These are phyloP conservation scores for Solanum hybrid DNA, from an alignment of 305 asterid genomes.

Conservation along the genomic window DNA sequence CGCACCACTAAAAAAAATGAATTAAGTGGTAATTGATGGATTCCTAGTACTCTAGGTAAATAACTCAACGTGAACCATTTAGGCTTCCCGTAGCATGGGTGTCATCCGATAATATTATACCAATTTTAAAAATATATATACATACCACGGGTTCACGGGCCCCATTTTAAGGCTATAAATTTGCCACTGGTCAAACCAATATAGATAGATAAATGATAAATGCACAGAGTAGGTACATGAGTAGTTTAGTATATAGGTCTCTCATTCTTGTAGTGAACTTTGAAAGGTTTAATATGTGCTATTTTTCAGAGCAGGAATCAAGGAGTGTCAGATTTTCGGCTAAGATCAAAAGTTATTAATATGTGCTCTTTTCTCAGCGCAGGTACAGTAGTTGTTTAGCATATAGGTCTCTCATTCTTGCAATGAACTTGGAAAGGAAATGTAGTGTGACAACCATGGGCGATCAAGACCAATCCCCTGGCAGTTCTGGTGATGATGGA, in stretches of 20 bases:
- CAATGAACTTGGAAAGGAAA: background rate
- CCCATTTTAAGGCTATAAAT: background rate
- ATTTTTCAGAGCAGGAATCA: background rate
- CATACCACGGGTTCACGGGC: background rate
- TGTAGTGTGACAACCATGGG: background rate
- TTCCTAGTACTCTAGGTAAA: background rate
- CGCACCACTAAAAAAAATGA: background rate
- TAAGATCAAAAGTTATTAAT: too few relatives aligned
- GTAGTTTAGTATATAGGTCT: background rate
- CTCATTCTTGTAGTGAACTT: background rate
- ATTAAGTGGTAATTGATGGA: background rate
- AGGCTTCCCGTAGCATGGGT: background rate
- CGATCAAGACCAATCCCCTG: background rate
- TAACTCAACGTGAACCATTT: background rate
- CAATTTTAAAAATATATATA: too few relatives aligned
- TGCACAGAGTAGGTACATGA: background rate
- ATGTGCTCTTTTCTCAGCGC: background rate
- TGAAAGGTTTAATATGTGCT: background rate
- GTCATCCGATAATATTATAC: background rate
- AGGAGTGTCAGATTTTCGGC: background rate
- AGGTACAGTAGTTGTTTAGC: background rate
- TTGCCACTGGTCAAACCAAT: background rate
- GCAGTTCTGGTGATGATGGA: background rate
- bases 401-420: background rate
- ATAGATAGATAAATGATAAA: background rate